phyloP scores from a whole-genome alignment of 169 alveolate genomes.

The Condylostoma magnum region DNA sequence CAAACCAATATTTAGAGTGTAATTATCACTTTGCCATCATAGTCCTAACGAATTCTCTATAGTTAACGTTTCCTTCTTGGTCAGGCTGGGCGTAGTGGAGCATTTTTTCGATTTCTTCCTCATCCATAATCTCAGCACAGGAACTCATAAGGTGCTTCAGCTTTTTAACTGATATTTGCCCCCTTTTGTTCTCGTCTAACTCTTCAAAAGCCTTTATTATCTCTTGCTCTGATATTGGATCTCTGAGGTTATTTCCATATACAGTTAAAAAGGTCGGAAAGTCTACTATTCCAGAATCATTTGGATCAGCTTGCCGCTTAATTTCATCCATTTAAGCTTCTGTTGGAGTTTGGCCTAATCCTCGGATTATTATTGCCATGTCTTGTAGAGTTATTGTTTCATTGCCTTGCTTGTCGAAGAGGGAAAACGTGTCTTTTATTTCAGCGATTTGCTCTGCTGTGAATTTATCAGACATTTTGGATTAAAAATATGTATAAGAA shows the following conservation, averaged over 20 bases:
- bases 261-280: not conserved
- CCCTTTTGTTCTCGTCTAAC: conserved; percentile 10
- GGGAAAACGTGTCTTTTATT: conserved; percentile 39
- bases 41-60: not conserved
- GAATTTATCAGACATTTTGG: too few species aligned
- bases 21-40: not conserved
- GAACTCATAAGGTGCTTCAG: not conserved
- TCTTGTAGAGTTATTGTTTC: conserved; percentile 45
- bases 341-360: conserved; percentile 41
- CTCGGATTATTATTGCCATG: conserved; percentile 38
- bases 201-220: conserved; percentile 13
- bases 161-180: not conserved
- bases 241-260: not conserved
- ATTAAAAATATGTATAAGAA: too few species aligned
- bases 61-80: conserved; percentile 14
- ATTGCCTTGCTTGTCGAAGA: conserved; percentile 50
- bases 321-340: conserved; percentile 46
- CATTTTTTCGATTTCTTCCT: conserved; percentile 14
- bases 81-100: conserved; percentile 1
- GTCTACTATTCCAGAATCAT: conserved; percentile 11
- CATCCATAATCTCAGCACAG: conserved; percentile 8
- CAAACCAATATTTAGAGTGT: too few species aligned
- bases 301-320: conserved; percentile 12
- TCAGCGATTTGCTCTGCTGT: conserved; percentile 45
- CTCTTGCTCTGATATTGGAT: conserved; percentile 11